Conservation (phyloP, 495 filamentous ascomycete species). For the Tricharina praecox region DNA sequence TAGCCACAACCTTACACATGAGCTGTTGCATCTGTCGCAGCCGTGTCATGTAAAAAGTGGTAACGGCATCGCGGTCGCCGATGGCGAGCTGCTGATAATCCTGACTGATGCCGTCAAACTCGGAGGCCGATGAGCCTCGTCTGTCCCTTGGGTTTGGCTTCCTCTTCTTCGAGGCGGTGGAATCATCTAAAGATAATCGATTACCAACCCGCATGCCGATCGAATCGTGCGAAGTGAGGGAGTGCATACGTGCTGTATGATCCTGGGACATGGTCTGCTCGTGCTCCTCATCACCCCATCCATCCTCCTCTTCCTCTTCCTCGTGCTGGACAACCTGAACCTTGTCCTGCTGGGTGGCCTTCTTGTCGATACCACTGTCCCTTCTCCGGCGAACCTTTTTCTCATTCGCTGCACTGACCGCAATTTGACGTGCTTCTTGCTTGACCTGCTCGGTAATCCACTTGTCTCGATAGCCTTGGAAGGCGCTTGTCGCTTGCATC, state of each 20-base stretch:
- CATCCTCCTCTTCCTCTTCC: slow-evolving; percentile 24
- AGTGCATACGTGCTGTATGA: neutral
- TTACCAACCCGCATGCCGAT: slow-evolving; percentile 2
- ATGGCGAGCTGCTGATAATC: slow-evolving; percentile 36
- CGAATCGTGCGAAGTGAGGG: slow-evolving; percentile 1
- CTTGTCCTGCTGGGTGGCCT: slow-evolving; percentile 16
- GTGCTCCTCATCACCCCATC: neutral
- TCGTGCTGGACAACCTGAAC: slow-evolving; percentile 14
- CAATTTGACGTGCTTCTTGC: slow-evolving; percentile 19
- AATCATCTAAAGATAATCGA: slow-evolving; percentile 2
- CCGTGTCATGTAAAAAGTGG: slow-evolving; percentile 44
- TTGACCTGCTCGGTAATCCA: slow-evolving; percentile 20
- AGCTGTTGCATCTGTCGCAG: slow-evolving; percentile 57
- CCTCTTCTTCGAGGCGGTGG: neutral
- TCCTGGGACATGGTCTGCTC: slow-evolving; percentile 10
- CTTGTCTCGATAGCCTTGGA: slow-evolving; percentile 13
- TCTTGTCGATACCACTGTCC: slow-evolving; percentile 16
- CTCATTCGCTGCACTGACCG: slow-evolving; percentile 11
- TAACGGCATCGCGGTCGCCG: slow-evolving; percentile 39
- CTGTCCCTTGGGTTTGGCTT: slow-evolving; percentile 1
- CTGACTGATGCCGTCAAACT: neutral
- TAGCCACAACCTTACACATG: slow-evolving; percentile 55
- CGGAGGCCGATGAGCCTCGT: slow-evolving; percentile 2
- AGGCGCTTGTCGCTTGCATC: slow-evolving; percentile 12
- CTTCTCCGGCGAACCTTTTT: slow-evolving; percentile 16